These are phyloP conservation scores for Lagenaria siceraria DNA, from an alignment of 306 rosid species.

Conservation along the genomic window DNA sequence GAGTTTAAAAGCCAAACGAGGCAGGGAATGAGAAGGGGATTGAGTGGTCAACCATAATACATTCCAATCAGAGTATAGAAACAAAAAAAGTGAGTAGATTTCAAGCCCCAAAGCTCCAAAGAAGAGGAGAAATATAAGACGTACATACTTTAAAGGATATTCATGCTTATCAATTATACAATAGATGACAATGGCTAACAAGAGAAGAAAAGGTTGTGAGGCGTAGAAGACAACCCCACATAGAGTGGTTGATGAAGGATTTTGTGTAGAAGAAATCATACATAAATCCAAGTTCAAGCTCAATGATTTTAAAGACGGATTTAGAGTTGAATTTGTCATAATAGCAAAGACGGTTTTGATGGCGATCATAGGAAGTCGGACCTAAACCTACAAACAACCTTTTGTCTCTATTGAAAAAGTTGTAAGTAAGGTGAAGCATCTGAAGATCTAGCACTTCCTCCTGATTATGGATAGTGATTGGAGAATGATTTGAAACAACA, in stretches of 20 bases:
- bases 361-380: constrained; percentile 17
- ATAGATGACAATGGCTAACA: not conserved
- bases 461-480: not conserved
- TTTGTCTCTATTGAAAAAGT: constrained; percentile 14
- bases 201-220: not conserved
- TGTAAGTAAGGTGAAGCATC: not conserved
- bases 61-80: constrained; percentile 23
- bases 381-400: constrained; percentile 32
- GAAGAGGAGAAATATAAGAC: not conserved
- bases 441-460: too few relatives aligned
- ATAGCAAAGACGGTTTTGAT: constrained; percentile 2
- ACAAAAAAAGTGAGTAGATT: not conserved
- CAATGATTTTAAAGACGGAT: constrained; percentile 17
- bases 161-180: not conserved
- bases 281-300: constrained; percentile 36
- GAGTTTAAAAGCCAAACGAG: not conserved
- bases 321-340: not conserved
- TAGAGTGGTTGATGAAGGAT: constrained; percentile 12
- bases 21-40: not conserved
- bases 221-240: not conserved
- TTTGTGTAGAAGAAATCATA: constrained; percentile 33
- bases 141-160: not conserved
- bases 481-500: not conserved
- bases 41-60: not conserved
- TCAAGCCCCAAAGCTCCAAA: constrained; percentile 17